Evolutionary conservation across 768 basidiomycete genomes (phyloP).

Genomic region (Peribolospora baueri): DNA sequence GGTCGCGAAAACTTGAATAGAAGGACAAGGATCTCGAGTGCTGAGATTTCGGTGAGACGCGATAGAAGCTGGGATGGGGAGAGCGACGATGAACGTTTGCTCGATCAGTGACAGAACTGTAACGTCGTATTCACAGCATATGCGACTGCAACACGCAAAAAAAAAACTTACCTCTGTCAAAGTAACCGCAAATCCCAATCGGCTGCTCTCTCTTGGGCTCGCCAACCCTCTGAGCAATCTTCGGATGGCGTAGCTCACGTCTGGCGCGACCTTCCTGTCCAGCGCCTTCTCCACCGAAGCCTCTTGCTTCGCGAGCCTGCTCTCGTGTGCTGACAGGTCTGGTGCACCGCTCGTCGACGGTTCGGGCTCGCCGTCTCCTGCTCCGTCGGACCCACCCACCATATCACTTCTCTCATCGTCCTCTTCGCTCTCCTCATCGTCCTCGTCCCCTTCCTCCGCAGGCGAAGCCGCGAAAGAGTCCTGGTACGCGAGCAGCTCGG

Average conservation of each 20-base stretch:
- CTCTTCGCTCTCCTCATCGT: no score
- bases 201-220: conserved; percentile 74
- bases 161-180: conserved; percentile 53
- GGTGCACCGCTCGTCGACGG: no score
- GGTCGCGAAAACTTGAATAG: conserved; percentile 48
- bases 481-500: no score
- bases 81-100: neutral
- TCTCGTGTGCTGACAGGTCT: no score
- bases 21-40: conserved; percentile 33
- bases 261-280: conserved; percentile 15
- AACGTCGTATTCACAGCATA: neutral
- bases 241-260: conserved; percentile 78
- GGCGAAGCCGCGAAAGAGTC: no score
- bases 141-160: neutral
- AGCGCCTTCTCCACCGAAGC: no score
- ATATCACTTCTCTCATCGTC: no score
- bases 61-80: conserved; percentile 38
- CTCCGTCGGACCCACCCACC: no score
- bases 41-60: conserved; percentile 46
- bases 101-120: no score
- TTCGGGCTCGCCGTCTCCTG: no score
- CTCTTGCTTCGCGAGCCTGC: no score
- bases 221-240: conserved; percentile 67
- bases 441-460: no score
- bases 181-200: conserved; percentile 85